Percentiles rank a stretch among this genome's conserved stretches.
Evolutionary conservation across 495 filamentous ascomycete species (phyloP).

Genomic region (Hamigera avellanea): DNA sequence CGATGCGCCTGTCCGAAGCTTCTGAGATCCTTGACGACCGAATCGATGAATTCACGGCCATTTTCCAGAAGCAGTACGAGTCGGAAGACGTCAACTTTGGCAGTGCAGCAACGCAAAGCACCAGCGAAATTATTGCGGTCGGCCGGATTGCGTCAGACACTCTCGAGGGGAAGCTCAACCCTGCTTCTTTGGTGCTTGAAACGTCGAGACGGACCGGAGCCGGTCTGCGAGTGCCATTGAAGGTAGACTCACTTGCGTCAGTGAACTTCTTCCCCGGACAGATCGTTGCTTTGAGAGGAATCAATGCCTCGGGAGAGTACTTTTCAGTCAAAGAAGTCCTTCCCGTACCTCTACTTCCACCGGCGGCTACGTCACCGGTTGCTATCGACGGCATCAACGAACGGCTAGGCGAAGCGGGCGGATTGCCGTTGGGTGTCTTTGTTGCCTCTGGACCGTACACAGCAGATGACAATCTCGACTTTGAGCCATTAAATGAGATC

Average conservation of each 20-base stretch:
- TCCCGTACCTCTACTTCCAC: conserved; percentile 56
- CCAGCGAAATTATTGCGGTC: conserved; percentile 77
- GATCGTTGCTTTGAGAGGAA: conserved; percentile 76
- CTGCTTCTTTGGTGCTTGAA: conserved; percentile 75
- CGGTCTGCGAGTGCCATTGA: conserved; percentile 68
- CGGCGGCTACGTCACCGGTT: conserved; percentile 49
- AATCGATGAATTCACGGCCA: conserved; percentile 71
- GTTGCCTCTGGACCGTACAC: conserved; percentile 84
- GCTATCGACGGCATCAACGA: conserved; percentile 53
- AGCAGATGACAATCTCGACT: conserved; percentile 79
- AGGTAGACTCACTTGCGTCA: conserved; percentile 52
- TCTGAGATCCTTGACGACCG: conserved; percentile 90
- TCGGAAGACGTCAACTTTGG: conserved; percentile 77
- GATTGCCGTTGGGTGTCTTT: conserved; percentile 59
- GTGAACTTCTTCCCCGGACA: conserved; percentile 92
- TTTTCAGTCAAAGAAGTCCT: conserved; percentile 74
- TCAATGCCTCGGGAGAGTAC: conserved; percentile 74
- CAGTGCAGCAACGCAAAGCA: conserved; percentile 72
- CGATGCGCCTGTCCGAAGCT: conserved; percentile 85
- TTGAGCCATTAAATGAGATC: conserved; percentile 72
- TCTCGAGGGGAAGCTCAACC: conserved; percentile 70
- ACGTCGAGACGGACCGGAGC: conserved; percentile 76
- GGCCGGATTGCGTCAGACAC: conserved; percentile 85
- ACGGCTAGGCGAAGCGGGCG: conserved; percentile 49
- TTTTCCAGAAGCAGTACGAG: conserved; percentile 62